Conservation (phyloP, 345 rosid genomes). For the Hypericum androsaemum region DNA sequence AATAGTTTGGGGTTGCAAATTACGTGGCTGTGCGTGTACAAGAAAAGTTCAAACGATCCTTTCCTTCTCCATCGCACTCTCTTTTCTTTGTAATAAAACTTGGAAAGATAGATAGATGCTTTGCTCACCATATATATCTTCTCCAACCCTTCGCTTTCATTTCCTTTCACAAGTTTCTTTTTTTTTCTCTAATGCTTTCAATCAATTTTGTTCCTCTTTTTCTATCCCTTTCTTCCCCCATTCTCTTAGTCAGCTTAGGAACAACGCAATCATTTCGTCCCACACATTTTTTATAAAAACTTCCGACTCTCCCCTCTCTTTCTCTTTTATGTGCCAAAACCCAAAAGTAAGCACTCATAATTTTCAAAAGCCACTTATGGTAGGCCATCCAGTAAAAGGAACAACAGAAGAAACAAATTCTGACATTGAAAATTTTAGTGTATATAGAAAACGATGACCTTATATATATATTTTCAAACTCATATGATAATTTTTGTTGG, state of each 20-base stretch:
- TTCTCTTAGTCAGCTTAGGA: conserved; percentile 51
- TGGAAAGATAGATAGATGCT: conserved; percentile 31
- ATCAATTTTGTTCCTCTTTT: conserved; percentile 1
- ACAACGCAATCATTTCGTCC: conserved; percentile 62
- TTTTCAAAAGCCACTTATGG: conserved; percentile 29
- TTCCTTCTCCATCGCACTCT: conserved; percentile 2
- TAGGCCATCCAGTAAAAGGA: conserved; percentile 26
- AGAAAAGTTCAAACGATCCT: conserved; percentile 17
- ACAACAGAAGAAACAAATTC: no score
- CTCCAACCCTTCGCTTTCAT: conserved; percentile 36
- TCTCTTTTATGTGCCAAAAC: conserved; percentile 14
- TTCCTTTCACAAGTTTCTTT: conserved; percentile 22
- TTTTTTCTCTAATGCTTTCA: not conserved
- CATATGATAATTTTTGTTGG: no score
- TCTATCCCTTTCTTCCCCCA: conserved; percentile 19
- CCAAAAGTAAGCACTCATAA: conserved; percentile 39
- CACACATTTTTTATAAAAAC: conserved; percentile 21
- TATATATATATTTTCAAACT: no score
- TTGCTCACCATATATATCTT: conserved; percentile 46
- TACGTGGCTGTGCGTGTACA: conserved; percentile 25
- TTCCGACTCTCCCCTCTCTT: not conserved
- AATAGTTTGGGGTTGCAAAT: no score
- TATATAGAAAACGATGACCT: no score
- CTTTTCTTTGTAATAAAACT: conserved; percentile 8
- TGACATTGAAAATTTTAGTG: no score